Conservation (phyloP, 495 filamentous ascomycete species). For the Schizothecium vesticola region DNA sequence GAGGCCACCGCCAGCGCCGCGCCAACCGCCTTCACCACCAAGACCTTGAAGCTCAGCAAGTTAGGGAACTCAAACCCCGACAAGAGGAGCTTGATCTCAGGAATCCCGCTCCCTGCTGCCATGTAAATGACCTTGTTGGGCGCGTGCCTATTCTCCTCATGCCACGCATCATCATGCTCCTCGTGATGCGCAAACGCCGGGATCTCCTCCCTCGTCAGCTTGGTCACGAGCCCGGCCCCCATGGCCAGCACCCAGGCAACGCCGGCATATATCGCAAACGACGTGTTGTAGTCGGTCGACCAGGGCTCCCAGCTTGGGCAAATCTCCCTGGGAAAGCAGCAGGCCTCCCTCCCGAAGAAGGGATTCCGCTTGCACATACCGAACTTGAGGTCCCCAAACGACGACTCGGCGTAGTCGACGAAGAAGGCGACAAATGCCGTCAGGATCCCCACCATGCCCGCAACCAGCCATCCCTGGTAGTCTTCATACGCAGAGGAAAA, state of each 20-base stretch:
- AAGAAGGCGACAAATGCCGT: conserved; percentile 52
- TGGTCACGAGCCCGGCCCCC: conserved; percentile 45
- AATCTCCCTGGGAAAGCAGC: conserved; percentile 33
- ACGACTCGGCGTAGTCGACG: conserved; percentile 49
- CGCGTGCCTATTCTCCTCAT: not conserved
- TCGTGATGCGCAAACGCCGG: conserved; percentile 36
- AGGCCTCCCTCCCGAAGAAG: conserved; percentile 43
- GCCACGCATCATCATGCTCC: not conserved
- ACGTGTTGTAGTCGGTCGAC: conserved; percentile 32
- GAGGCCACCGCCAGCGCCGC: conserved; percentile 52
- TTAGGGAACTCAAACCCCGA: conserved; percentile 56
- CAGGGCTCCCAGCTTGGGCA: conserved; percentile 43
- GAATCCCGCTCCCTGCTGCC: conserved; percentile 52
- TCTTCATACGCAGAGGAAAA: conserved; percentile 28
- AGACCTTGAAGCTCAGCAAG: conserved; percentile 50
- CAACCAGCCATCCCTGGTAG: conserved; percentile 34
- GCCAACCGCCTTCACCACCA: conserved; percentile 53
- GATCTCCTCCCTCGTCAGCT: conserved; percentile 47
- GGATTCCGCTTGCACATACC: conserved; percentile 47
- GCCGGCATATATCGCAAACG: conserved; percentile 46
- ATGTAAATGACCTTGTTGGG: conserved; percentile 51
- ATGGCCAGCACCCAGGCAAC: conserved; percentile 47
- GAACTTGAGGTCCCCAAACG: conserved; percentile 50
- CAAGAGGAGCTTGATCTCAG: conserved; percentile 56
- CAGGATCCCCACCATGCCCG: conserved; percentile 47